These are phyloP conservation scores for Astragalus glycyphyllos DNA, from an alignment of 306 rosid species.

Conservation along the genomic window DNA sequence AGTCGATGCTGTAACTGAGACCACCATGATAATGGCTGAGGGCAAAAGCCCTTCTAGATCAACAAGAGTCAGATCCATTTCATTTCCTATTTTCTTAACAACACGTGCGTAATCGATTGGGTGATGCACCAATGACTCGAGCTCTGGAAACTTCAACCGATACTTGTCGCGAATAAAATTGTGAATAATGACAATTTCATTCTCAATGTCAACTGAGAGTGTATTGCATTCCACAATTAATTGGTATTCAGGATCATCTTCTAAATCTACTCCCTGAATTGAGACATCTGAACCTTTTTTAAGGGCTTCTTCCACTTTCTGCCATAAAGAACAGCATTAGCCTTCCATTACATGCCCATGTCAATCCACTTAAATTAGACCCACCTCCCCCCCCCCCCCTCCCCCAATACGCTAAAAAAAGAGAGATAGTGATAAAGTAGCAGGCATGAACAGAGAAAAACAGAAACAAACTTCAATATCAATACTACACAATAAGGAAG, in stretches of 20 bases:
- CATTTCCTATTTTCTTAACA: conserved; percentile 96
- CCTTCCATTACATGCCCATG: conserved; percentile 24
- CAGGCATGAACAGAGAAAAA: background rate
- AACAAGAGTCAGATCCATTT: conserved; percentile 90
- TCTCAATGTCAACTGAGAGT: conserved; percentile 92
- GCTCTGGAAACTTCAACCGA: conserved; percentile 93
- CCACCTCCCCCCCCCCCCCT: no score
- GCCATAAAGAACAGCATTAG: conserved; percentile 46
- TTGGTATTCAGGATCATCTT: conserved; percentile 96
- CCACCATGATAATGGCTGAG: conserved; percentile 93
- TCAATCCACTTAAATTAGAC: conserved; percentile 30
- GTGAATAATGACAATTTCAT: conserved; percentile 88
- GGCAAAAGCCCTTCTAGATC: conserved; percentile 96
- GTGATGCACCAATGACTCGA: conserved; percentile 92
- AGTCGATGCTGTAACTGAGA: conserved; percentile 96
- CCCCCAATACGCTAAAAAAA: background rate
- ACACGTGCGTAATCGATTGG: conserved; percentile 97
- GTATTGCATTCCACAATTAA: conserved; percentile 92
- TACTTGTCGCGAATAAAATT: conserved; percentile 94
- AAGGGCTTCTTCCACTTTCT: conserved; percentile 94
- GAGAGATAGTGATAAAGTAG: conserved; percentile 21
- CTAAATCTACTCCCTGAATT: conserved; percentile 66
- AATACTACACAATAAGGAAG: conserved; percentile 20
- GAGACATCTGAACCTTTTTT: conserved; percentile 66
- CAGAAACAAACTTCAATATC: background rate